phyloP scores from a whole-genome alignment of 2,329 filamentous ascomycete species.

The Camillea tinctor region DNA sequence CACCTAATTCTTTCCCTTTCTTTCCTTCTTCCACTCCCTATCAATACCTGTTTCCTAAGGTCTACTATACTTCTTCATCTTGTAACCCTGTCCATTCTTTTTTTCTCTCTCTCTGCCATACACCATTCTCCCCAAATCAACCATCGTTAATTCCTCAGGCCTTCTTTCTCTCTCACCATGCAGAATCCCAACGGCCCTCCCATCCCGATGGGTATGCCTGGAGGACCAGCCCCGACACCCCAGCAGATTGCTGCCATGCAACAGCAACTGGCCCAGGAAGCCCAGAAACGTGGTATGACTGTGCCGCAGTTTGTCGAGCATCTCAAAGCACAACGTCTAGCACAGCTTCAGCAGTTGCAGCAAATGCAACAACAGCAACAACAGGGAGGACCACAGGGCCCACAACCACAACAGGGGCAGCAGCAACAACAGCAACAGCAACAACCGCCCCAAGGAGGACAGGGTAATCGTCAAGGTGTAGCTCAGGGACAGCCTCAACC shows the following conservation, averaged over 20 bases:
- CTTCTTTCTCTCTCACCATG: constrained; percentile 24
- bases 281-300: constrained; percentile 78
- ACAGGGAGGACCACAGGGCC: constrained; percentile 36
- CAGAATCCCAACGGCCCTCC: constrained; percentile 23
- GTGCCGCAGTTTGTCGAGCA: constrained; percentile 80
- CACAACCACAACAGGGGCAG: constrained; percentile 31
- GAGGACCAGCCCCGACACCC: constrained; percentile 58
- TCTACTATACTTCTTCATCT: neutral
- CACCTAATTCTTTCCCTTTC: constrained; percentile 1
- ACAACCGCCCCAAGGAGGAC: constrained; percentile 30
- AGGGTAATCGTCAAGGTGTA: constrained; percentile 34
- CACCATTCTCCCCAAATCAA: neutral
- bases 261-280: constrained; percentile 77
- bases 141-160: neutral
- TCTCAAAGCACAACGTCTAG: constrained; percentile 57
- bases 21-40: neutral
- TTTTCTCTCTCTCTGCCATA: too few species aligned
- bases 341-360: constrained; percentile 42
- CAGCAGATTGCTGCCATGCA: constrained; percentile 87
- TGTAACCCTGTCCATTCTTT: neutral
- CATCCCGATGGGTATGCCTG: constrained; percentile 19
- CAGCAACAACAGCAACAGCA: constrained; percentile 34
- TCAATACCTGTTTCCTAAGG: constrained; percentile 5
- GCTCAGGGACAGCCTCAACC: constrained; percentile 55
- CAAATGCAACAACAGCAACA: constrained; percentile 46